Conservation (phyloP, 495 filamentous ascomycete genomes). For the Podospora comata region DNA sequence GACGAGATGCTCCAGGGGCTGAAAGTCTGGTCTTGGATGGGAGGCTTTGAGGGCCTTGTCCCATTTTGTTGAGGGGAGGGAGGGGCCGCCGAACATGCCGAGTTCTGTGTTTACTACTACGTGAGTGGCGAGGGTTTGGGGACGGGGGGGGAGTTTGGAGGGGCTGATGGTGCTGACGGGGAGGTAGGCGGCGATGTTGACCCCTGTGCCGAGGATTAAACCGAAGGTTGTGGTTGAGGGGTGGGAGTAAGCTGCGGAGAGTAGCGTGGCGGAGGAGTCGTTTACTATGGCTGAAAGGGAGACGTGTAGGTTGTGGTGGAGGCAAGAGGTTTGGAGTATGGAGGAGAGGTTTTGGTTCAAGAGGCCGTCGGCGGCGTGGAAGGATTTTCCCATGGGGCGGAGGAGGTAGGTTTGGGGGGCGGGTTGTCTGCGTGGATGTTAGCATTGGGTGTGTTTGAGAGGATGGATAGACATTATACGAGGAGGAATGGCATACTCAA, state of each 20-base stretch:
- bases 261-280: constrained; percentile 75
- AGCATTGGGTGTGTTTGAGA: neutral
- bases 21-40: constrained; percentile 73
- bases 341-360: constrained; percentile 51
- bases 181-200: constrained; percentile 54
- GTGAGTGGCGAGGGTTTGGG: constrained; percentile 48
- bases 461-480: neutral
- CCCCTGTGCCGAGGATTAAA: constrained; percentile 55
- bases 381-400: constrained; percentile 84
- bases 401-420: constrained; percentile 69
- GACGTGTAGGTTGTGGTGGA: constrained; percentile 47
- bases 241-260: constrained; percentile 71
- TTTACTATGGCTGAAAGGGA: constrained; percentile 79
- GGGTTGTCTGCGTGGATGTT: constrained; percentile 58
- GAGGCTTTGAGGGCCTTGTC: constrained; percentile 59
- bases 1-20: constrained; percentile 80
- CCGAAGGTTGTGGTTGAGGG: constrained; percentile 62
- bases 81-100: constrained; percentile 72
- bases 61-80: constrained; percentile 70
- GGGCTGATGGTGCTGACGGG: constrained; percentile 51
- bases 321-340: constrained; percentile 50
- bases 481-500: constrained; percentile 56
- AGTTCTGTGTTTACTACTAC: constrained; percentile 82
- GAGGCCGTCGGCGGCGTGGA: constrained; percentile 52
- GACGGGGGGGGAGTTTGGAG: constrained; percentile 49